phyloP scores from a whole-genome alignment of 352 stramenopile species.

The Phytophthora kernoviae region DNA sequence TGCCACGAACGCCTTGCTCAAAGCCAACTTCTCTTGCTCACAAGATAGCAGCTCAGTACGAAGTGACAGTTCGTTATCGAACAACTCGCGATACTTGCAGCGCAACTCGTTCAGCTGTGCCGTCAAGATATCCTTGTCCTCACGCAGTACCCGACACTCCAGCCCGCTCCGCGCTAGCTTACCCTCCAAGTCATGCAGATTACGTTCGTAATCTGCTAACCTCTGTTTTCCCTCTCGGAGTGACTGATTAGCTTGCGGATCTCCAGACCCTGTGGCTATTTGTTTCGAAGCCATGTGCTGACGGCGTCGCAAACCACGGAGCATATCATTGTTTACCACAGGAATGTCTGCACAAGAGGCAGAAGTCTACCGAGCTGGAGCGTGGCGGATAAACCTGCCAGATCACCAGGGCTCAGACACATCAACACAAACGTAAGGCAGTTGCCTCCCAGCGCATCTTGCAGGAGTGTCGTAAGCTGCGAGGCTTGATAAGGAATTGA shows the following conservation, averaged over 20 bases:
- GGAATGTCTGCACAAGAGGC: conserved; percentile 43
- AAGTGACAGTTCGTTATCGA: conserved; percentile 64
- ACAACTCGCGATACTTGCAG: conserved; percentile 62
- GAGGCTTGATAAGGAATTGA: conserved; percentile 25
- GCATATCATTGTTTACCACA: conserved; percentile 61
- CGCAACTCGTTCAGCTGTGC: conserved; percentile 49
- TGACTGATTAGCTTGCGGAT: not conserved
- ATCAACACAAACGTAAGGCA: conserved; percentile 54
- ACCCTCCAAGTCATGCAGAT: conserved; percentile 49
- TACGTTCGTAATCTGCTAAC: conserved; percentile 21
- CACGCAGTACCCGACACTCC: conserved; percentile 47
- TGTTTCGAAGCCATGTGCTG: conserved; percentile 30
- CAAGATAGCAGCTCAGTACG: conserved; percentile 61
- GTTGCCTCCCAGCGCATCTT: conserved; percentile 58
- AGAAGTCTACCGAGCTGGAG: conserved; percentile 43
- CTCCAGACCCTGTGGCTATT: not conserved
- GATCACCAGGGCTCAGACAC: conserved; percentile 43
- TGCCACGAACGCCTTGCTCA: conserved; percentile 72
- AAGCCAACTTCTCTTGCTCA: conserved; percentile 70
- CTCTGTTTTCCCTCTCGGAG: conserved; percentile 2
- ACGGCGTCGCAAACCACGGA: conserved; percentile 43
- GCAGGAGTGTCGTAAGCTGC: conserved; percentile 47
- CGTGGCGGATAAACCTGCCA: conserved; percentile 41
- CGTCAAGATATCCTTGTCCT: conserved; percentile 58
- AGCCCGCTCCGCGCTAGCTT: conserved; percentile 38